These are phyloP conservation scores for Cutaneotrichosporon mucoides DNA, from an alignment of 1,284 basidiomycete species.

Conservation along the genomic window DNA sequence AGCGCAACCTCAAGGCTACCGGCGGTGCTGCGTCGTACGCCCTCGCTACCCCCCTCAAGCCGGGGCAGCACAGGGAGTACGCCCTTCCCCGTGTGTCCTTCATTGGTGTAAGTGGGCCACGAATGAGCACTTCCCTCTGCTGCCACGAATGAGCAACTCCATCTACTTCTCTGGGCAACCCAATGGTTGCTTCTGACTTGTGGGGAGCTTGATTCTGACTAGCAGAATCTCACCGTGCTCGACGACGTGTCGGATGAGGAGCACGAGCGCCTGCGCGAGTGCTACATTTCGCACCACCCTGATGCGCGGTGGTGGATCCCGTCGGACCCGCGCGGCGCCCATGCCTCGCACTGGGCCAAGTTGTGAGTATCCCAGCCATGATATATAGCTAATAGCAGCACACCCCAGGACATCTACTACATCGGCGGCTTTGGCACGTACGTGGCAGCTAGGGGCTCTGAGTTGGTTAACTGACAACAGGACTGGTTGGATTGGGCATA, in stretches of 20 bases:
- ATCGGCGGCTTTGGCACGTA: conserved; percentile 64
- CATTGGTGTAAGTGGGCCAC: conserved; percentile 53
- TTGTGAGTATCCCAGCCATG: conserved; percentile 28
- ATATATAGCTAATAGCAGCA: background rate
- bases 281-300: conserved; percentile 41
- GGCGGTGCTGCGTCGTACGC: conserved; percentile 57
- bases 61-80: conserved; percentile 44
- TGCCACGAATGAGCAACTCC: too few relatives aligned
- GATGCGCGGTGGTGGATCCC: conserved; percentile 47
- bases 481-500: conserved; percentile 58
- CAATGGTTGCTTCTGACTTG: too few relatives aligned
- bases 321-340: conserved; percentile 27
- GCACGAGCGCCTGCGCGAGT: conserved; percentile 24
- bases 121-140: too few relatives aligned
- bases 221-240: conserved; percentile 40
- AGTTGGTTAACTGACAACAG: conserved; percentile 12
- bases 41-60: conserved; percentile 50
- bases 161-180: too few relatives aligned
- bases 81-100: conserved; percentile 55
- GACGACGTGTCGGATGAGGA: conserved; percentile 24
- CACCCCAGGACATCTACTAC: conserved; percentile 55
- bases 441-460: conserved; percentile 19
- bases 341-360: conserved; percentile 42
- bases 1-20: conserved; percentile 57
- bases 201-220: too few relatives aligned